Evolutionary conservation across 129 eudicot genomes (phyloP), one percentile per base, ranked within the genome.

Genomic region (Flaveria brownii): DNA sequence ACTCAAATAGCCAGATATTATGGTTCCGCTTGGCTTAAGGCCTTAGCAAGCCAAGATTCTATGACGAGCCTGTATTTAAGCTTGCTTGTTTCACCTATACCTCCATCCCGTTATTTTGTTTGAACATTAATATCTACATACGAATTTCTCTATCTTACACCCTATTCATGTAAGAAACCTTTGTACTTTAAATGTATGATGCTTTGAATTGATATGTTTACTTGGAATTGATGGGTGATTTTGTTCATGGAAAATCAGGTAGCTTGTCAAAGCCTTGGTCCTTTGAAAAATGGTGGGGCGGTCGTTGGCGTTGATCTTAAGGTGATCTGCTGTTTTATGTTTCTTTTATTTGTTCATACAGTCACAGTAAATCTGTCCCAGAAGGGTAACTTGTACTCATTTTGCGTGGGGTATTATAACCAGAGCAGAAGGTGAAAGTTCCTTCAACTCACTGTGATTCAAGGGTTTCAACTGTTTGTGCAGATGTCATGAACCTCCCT

Each of bases 191-290:
- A 51, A 39, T 25, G 28, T 43, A 42, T 55, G 22, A 56, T 8
- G 62, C 26, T 61, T 26, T 33, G 54, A 71, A 15, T 49, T 2
- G 6, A 16, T n/a, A 2, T 8, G 20, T 60, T 51, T 65, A 16
- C 6, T 17, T 4, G 26, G 43, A 51, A 3, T 5, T 54, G 46
- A 17, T 43, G n/a, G 7, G 17, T 65, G 43, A 42, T 54, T 2
- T 73, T 73, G 49, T 61, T 73, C 43, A n/a, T 73, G 50, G 25
- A 73, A 41, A 28, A 68, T 4, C 82, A 92, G 98, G 98, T 92
- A 15, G 98, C 98, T 68, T 93, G 98, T 80, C 96, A 90, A 81
- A 93, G 91, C 72, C 92, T 93, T 81, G 98, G 98, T 22, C 96
- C 98, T 22, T 43, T 82, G 20, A 79, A 85, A 66, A 88, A 72